phyloP scores from a whole-genome alignment of 1,139 yeast genomes.

The Suhomyces panamericanus region DNA sequence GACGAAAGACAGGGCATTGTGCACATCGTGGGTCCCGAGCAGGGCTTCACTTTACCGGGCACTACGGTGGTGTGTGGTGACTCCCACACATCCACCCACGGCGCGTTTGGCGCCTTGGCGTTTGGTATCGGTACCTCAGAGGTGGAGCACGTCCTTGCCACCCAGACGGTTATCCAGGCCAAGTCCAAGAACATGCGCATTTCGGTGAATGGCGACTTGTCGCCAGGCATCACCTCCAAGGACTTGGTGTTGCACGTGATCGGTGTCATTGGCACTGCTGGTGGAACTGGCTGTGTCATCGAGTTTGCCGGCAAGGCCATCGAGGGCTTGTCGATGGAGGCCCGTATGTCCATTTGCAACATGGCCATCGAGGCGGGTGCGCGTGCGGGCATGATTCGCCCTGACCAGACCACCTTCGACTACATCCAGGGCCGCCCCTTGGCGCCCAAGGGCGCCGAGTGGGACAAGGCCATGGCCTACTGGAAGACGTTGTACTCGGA shows the following conservation, averaged over 20 bases:
- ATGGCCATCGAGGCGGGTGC: slow-evolving; percentile 99
- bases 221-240: slow-evolving; percentile 90
- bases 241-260: slow-evolving; percentile 92
- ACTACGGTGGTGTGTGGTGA: slow-evolving; percentile 99
- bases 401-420: slow-evolving; percentile 84
- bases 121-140: slow-evolving; percentile 99
- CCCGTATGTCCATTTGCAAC: slow-evolving; percentile 99
- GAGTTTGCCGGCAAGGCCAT: slow-evolving; percentile 97
- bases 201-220: slow-evolving; percentile 75
- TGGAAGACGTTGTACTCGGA: slow-evolving; percentile 90
- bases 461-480: slow-evolving; percentile 90
- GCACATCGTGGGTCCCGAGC: slow-evolving; percentile 98
- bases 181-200: slow-evolving; percentile 96
- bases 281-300: slow-evolving; percentile 96
- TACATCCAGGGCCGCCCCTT: slow-evolving; percentile 92
- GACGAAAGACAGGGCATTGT: slow-evolving; percentile 97
- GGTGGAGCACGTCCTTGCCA: slow-evolving; percentile 97
- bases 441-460: slow-evolving; percentile 89
- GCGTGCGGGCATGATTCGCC: slow-evolving; percentile 98
- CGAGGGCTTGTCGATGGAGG: slow-evolving; percentile 88
- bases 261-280: slow-evolving; percentile 97
- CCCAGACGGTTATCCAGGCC: slow-evolving; percentile 92
- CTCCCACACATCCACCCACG: slow-evolving; percentile 97
- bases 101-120: slow-evolving; percentile 97
- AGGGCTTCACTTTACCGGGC: slow-evolving; percentile 97